These are phyloP conservation scores for Ophiostoma pallidulum DNA, from an alignment of 2,329 filamentous ascomycete species.

Conservation along the genomic window DNA sequence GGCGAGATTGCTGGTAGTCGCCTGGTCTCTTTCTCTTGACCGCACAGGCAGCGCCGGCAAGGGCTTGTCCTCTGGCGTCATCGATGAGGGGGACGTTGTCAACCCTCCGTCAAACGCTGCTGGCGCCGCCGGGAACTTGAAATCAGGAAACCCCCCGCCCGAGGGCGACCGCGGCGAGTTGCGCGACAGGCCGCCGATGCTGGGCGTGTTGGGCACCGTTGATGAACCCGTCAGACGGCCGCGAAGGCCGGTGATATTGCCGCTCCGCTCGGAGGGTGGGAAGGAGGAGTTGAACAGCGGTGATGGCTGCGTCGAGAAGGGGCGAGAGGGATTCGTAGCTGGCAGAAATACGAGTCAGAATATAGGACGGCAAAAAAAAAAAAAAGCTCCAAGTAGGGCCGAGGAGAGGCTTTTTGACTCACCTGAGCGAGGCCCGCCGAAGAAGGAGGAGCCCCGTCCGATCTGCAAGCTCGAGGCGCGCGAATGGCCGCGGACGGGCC, in stretches of 20 bases:
- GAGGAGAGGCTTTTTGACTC: conserved; percentile 1
- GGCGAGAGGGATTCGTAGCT: conserved; percentile 34
- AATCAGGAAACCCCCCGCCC: conserved; percentile 43
- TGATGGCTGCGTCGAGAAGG: conserved; percentile 35
- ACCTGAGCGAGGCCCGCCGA: conserved; percentile 36
- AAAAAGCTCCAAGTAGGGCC: neutral
- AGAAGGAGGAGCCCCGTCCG: conserved; percentile 31
- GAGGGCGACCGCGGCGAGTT: conserved; percentile 32
- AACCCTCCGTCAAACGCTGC: conserved; percentile 22
- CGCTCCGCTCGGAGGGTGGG: conserved; percentile 27
- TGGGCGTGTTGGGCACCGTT: conserved; percentile 38
- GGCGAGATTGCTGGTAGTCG: neutral
- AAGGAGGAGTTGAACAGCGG: conserved; percentile 48
- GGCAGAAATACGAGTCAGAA: neutral
- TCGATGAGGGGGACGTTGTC: conserved; percentile 18
- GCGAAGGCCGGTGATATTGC: conserved; percentile 31
- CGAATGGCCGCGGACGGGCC: conserved; percentile 56
- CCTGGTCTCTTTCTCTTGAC: conserved; percentile 31
- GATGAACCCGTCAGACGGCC: conserved; percentile 31
- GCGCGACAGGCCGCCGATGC: conserved; percentile 23
- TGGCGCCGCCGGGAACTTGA: conserved; percentile 44
- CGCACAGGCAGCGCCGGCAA: conserved; percentile 31
- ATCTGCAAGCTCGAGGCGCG: conserved; percentile 79
- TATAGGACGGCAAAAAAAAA: neutral
- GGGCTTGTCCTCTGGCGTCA: conserved; percentile 25